A percentile compares a stretch with the other conserved stretches of the same genome.
These are phyloP conservation scores for Cryptosporidium meleagridis DNA, from an alignment of 169 alveolate species.

Conservation along the genomic window DNA sequence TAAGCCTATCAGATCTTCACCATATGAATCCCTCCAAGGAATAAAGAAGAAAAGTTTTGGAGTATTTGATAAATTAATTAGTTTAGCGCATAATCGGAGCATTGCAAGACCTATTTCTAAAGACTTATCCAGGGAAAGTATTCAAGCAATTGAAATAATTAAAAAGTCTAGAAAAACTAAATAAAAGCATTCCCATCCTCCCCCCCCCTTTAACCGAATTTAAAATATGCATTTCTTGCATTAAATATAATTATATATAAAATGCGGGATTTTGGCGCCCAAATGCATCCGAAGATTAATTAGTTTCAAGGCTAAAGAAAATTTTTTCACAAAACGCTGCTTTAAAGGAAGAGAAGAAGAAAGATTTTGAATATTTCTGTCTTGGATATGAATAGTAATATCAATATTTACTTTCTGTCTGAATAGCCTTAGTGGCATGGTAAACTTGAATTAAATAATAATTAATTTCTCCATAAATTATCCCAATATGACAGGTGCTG, in stretches of 20 bases:
- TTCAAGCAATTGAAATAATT: conserved; percentile 53
- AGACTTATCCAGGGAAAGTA: conserved; percentile 32
- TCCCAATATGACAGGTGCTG: conserved; percentile 20
- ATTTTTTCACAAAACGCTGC: background rate
- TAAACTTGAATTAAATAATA: background rate
- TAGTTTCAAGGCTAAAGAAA: background rate
- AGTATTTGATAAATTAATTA: conserved; percentile 52
- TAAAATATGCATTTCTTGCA: background rate
- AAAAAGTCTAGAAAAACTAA: conserved; percentile 26
- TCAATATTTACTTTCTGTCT: background rate
- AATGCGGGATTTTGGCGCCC: background rate
- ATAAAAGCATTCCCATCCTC: background rate
- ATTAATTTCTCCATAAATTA: background rate
- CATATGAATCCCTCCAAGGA: background rate
- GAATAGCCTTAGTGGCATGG: background rate
- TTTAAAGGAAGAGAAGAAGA: background rate
- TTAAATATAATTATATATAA: background rate
- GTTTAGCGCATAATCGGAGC: conserved; percentile 18
- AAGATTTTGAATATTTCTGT: background rate
- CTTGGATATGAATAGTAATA: background rate
- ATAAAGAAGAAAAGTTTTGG: conserved; percentile 32
- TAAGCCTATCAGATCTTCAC: background rate
- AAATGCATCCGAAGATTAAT: background rate
- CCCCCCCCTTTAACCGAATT: background rate
- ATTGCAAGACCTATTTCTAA: background rate